Conservation (phyloP, 1,139 yeast genomes). For the Taphrina populina region DNA sequence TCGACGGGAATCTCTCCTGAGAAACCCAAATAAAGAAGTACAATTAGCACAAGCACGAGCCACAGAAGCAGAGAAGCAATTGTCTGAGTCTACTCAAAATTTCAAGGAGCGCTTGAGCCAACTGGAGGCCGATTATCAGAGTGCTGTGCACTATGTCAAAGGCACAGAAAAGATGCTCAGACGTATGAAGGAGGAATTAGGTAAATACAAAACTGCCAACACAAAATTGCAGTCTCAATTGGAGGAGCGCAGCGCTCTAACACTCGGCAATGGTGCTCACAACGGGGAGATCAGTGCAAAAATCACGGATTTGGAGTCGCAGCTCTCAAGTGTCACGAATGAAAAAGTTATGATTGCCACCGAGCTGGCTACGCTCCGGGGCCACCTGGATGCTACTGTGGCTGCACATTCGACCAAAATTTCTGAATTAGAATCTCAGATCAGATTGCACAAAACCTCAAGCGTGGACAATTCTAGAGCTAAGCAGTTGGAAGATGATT, state of each 20-base stretch:
- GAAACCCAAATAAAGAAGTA: slow-evolving; percentile 17
- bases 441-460: background rate
- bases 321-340: background rate
- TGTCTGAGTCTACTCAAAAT: slow-evolving; percentile 33
- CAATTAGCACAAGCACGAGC: slow-evolving; percentile 31
- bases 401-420: slow-evolving; percentile 11
- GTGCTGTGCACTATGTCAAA: slow-evolving; percentile 38
- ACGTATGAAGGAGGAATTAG: slow-evolving; percentile 39
- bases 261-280: background rate
- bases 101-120: slow-evolving; percentile 36
- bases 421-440: slow-evolving; percentile 2
- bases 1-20: background rate
- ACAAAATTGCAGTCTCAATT: slow-evolving; percentile 32
- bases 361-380: slow-evolving; percentile 8
- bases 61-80: slow-evolving; percentile 34
- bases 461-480: background rate
- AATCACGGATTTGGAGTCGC: slow-evolving; percentile 3
- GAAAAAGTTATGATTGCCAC: slow-evolving; percentile 2
- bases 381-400: background rate
- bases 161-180: slow-evolving; percentile 38
- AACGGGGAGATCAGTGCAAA: background rate
- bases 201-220: slow-evolving; percentile 34
- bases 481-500: slow-evolving; percentile 23
- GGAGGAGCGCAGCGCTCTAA: slow-evolving; percentile 1
- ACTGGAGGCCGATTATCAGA: slow-evolving; percentile 37